Evolutionary conservation across 345 rosid genomes (phyloP).

Genomic region (Camelina sativa): DNA sequence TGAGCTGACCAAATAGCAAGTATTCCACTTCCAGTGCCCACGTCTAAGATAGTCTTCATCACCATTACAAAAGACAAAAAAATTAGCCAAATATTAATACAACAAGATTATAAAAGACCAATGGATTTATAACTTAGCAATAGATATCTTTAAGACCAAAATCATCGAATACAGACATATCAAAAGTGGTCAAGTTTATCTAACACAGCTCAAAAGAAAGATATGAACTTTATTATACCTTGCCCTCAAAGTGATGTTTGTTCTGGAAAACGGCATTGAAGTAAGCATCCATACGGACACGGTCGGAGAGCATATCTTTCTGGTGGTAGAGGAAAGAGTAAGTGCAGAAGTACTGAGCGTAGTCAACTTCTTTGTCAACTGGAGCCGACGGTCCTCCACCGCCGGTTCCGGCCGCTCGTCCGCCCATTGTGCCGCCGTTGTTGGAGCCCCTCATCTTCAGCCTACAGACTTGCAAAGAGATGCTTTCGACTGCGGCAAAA

Average conservation of each 20-base stretch:
- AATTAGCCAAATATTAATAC: slow-evolving; percentile 7
- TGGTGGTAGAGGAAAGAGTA: slow-evolving; percentile 93
- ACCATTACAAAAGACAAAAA: slow-evolving; percentile 20
- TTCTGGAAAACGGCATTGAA: slow-evolving; percentile 73
- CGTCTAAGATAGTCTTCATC: slow-evolving; percentile 87
- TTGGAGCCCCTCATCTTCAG: slow-evolving; percentile 58
- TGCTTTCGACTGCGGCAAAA: background rate
- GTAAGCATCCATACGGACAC: slow-evolving; percentile 99
- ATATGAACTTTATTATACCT: slow-evolving; percentile 50
- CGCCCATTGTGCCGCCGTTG: slow-evolving; percentile 53
- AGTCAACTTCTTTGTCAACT: slow-evolving; percentile 92
- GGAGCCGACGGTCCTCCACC: slow-evolving; percentile 46
- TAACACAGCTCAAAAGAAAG: background rate
- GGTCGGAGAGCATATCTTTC: slow-evolving; percentile 97
- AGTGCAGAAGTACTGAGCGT: slow-evolving; percentile 86
- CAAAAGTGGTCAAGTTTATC: background rate
- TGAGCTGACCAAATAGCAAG: slow-evolving; percentile 99
- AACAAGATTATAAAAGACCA: slow-evolving; percentile 5
- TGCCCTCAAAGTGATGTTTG: slow-evolving; percentile 82
- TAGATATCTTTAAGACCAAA: background rate
- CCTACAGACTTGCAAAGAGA: background rate
- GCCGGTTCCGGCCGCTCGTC: slow-evolving; percentile 38
- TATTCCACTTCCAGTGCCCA: slow-evolving; percentile 98
- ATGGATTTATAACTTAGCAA: background rate
- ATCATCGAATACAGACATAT: background rate